A percentile compares a stretch with the other conserved stretches of the same genome.
Evolutionary conservation across 1,139 yeast species (phyloP).

Genomic region (Debaryomyces sp.): DNA sequence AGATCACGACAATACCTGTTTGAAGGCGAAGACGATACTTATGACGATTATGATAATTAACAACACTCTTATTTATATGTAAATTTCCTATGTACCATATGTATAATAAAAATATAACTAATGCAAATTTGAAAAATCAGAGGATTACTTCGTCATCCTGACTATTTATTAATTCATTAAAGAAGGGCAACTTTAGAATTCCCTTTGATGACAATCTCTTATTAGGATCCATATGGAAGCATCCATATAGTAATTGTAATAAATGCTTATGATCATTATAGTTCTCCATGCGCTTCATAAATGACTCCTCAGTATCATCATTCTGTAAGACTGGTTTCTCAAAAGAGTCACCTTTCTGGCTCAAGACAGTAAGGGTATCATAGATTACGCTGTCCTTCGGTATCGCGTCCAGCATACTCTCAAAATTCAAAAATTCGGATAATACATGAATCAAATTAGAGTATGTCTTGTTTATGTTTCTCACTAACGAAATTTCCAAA

Average conservation of each 20-base stretch:
- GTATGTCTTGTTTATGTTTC: slow-evolving; percentile 19
- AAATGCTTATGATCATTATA: slow-evolving; percentile 48
- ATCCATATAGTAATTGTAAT: slow-evolving; percentile 53
- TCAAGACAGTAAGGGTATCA: slow-evolving; percentile 40
- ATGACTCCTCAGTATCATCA: slow-evolving; percentile 16
- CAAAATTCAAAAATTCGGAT: slow-evolving; percentile 33
- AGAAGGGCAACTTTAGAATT: slow-evolving; percentile 58
- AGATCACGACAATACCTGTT: slow-evolving; percentile 25
- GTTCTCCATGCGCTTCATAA: slow-evolving; percentile 24
- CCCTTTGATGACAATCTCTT: slow-evolving; percentile 59
- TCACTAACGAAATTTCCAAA: slow-evolving; percentile 60
- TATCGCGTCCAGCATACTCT: slow-evolving; percentile 36
- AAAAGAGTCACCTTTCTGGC: slow-evolving; percentile 28
- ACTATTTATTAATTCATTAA: slow-evolving; percentile 38
- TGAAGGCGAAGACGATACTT: slow-evolving; percentile 23
- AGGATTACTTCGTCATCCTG: slow-evolving; percentile 44
- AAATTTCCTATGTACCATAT: slow-evolving; percentile 7
- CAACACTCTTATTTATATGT: not conserved
- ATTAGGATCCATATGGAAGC: slow-evolving; percentile 59
- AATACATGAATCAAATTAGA: slow-evolving; percentile 40
- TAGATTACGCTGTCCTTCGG: slow-evolving; percentile 42
- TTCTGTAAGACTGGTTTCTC: slow-evolving; percentile 22
- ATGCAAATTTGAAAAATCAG: slow-evolving; percentile 13
- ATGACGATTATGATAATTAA: slow-evolving; percentile 12
- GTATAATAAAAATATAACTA: slow-evolving; percentile 6